Conservation (phyloP, 768 basidiomycete genomes). For the Leccinellum albellum region DNA sequence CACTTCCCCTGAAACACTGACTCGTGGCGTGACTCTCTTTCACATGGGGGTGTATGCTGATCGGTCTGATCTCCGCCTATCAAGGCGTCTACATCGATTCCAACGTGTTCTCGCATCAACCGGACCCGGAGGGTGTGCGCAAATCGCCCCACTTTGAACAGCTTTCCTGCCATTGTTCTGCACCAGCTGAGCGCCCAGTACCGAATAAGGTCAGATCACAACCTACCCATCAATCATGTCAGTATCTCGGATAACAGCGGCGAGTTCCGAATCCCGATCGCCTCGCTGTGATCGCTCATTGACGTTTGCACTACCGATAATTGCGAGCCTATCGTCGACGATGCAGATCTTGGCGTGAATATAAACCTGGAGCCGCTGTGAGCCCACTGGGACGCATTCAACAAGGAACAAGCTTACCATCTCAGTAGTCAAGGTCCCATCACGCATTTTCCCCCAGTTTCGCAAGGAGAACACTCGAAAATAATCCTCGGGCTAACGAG, state of each 20-base stretch:
- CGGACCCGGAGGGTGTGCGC: conserved; percentile 91
- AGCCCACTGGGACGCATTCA: conserved; percentile 2
- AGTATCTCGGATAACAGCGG: conserved; percentile 90
- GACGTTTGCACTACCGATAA: conserved; percentile 96
- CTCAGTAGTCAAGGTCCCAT: conserved; percentile 82
- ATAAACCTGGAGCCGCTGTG: conserved; percentile 56
- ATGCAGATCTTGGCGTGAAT: conserved; percentile 74
- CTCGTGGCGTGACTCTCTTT: conserved; percentile 41
- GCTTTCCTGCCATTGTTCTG: conserved; percentile 90
- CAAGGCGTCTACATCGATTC: conserved; percentile 88
- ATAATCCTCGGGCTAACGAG: conserved; percentile 81
- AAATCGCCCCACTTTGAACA: conserved; percentile 95
- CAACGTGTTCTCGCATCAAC: conserved; percentile 95
- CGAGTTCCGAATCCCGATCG: conserved; percentile 94
- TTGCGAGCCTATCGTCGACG: conserved; percentile 90
- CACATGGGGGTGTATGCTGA: conserved; percentile 42
- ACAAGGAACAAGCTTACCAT: conserved; percentile 47
- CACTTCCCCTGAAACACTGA: conserved; percentile 49
- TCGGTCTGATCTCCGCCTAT: conserved; percentile 61
- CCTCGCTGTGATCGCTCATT: conserved; percentile 95
- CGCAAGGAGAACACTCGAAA: conserved; percentile 88
- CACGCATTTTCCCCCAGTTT: conserved; percentile 89
- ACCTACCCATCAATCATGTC: conserved; percentile 91
- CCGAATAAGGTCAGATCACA: neutral
- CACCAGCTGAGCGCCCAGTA: neutral